These are phyloP conservation scores for Colletotrichum sp. DNA, from an alignment of 2,329 filamentous ascomycete species.

Conservation along the genomic window DNA sequence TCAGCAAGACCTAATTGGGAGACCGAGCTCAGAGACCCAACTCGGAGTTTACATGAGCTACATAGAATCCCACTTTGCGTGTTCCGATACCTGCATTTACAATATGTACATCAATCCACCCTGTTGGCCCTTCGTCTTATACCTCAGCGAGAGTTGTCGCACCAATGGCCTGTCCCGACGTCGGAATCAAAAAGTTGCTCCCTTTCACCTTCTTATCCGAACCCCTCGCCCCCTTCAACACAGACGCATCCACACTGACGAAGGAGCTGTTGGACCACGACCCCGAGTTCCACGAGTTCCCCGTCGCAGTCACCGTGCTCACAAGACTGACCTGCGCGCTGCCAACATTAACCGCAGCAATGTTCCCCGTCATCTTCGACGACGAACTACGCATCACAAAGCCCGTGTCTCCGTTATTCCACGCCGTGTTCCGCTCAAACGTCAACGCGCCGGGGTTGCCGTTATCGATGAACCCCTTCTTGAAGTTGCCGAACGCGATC, in stretches of 20 bases:
- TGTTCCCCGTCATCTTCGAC: conserved; percentile 39
- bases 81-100: not conserved
- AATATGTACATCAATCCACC: not conserved
- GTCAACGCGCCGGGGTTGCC: conserved; percentile 43
- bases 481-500: conserved; percentile 45
- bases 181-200: conserved; percentile 44
- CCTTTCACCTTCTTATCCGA: conserved; percentile 39
- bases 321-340: conserved; percentile 27
- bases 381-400: conserved; percentile 41
- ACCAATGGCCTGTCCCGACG: conserved; percentile 39
- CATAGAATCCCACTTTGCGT: not conserved
- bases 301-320: conserved; percentile 29
- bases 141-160: conserved; percentile 31
- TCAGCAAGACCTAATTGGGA: not conserved
- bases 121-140: not conserved
- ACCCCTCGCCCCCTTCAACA: conserved; percentile 38
- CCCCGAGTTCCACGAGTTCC: conserved; percentile 45
- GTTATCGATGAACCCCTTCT: conserved; percentile 52
- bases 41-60: not conserved
- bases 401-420: conserved; percentile 47
- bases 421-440: conserved; percentile 48
- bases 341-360: conserved; percentile 39
- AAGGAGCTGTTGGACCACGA: conserved; percentile 44
- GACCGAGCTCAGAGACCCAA: not conserved
- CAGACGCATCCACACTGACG: conserved; percentile 35